Base-by-base conservation (phyloP, 176 grass and related monocot species). In the Musa schizocarpa region DNA sequence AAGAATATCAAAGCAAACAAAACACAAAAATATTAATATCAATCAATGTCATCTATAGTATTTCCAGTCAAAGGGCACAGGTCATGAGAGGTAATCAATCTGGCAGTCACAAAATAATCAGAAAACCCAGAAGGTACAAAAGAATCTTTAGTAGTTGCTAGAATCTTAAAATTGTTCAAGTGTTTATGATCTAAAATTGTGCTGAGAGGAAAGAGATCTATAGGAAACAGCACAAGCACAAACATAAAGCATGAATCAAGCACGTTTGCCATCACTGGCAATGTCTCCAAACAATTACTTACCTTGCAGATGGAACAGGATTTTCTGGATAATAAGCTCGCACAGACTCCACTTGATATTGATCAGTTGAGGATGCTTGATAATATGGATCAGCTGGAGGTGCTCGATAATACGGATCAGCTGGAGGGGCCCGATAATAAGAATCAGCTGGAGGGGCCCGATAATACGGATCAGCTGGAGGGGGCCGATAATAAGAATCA, bases 301-400 rank as follows among this genome's bases (percentile, higher is more conserved):
- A 90, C 88, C 85, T 54, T 68, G 26, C 73, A 25, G 55, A 63
- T 68, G 66, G 12, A 77, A 65, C 48, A 59, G 61, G 51, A 68
- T 52, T 82, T 76, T 79, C 79, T 23, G 68, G 76, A 77, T 82
- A 69, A 19, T 82, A 48, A 69, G 71, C 50, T 77, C 68, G 78
- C 66, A 63, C 6, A 79, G 54, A 10, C 51, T 56, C 76, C 65
- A 50, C 29, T 77, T 17, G 50, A 69, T 82, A 77, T 56, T 53
- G 76, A 82, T 84, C 72, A 61, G 52, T 57, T 69, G 61, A 54
- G 62, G 62, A 11, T 25, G 62, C 62, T 21, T 23, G 62, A 64
- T 11, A 64, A 64, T 64, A 24, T 57, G 55, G 12, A 57, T 57
- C 55, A 4, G 34, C 34, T 43, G 5, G 34, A 43, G 34, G 34